Base-by-base conservation (phyloP, 1,284 basidiomycete species). In the Inonotus obliquus region DNA sequence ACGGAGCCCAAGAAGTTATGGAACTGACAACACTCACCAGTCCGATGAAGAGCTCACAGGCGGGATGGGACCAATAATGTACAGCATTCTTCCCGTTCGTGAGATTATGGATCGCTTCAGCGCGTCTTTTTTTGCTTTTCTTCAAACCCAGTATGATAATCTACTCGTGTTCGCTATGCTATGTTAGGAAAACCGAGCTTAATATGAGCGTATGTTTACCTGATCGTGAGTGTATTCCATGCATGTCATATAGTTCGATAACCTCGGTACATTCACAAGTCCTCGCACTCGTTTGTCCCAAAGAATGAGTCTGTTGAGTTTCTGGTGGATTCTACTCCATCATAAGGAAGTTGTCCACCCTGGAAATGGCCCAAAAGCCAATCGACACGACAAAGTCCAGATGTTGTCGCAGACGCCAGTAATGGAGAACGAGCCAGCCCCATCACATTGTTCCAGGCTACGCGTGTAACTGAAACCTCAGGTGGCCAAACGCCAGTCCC, bases 371-470 rank as follows among this genome's bases (percentile, higher is more conserved):
- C 92, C 68, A 79, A 73, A 19, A 94, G 67, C 68, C 84, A 83
- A 69, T 97, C 94, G 4, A 98, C 79, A 52, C 95, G 77, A 67
- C 91, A 94, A 17, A 97, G 73, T 0, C 95, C 94, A n/a, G 85
- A 85, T 1, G 84, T 91, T 3, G 87, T 92, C 0, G 85, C 89
- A 23, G 86, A 88, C 3, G 91, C 94, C 23, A 96, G 74, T 67
- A 94, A 70, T 0, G 83, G 81, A 1, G 87, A 85, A 0, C 80
- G 76, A 1, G 74, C 82, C 0, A 95, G 74, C 0, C 91, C 92
- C 51, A 84, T 84, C 1, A 80, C 84, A 41, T 77, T 81, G 69
- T 96, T 90, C 95, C 95, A 98, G 1, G 75, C 77, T 0, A 89
- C 87, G 1, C 87, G 81, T 57, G 91, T 86, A 1, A 96, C 79